A percentile compares a stretch with the other conserved stretches of the same genome.
phyloP scores from a whole-genome alignment of 345 rosid genomes.

The Hypericum androsaemum region DNA sequence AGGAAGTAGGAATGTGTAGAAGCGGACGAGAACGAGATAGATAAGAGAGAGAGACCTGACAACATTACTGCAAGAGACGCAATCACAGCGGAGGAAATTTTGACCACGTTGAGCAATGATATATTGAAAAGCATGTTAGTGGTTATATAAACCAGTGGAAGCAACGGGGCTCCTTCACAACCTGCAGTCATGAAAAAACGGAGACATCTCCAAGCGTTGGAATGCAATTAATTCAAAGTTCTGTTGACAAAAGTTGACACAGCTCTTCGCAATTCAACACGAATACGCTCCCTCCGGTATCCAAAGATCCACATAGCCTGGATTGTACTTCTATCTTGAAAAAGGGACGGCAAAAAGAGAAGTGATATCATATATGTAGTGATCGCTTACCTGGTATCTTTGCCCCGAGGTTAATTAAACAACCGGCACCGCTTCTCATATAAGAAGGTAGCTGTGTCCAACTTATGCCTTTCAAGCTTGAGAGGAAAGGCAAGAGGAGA shows the following conservation, averaged over 20 bases:
- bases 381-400: slow-evolving; percentile 48
- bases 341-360: not conserved
- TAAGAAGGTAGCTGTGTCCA: slow-evolving; percentile 52
- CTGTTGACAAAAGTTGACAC: too few species aligned
- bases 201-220: slow-evolving; percentile 1
- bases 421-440: slow-evolving; percentile 70
- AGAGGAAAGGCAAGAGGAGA: slow-evolving; percentile 59
- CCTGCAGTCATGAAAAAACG: slow-evolving; percentile 24
- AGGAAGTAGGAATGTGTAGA: not conserved
- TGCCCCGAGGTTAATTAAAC: slow-evolving; percentile 59
- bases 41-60: slow-evolving; percentile 56
- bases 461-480: slow-evolving; percentile 78
- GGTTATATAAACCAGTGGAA: slow-evolving; percentile 59
- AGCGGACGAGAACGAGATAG: too few species aligned
- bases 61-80: slow-evolving; percentile 55
- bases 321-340: too few species aligned
- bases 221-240: not conserved
- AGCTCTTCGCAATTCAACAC: too few species aligned
- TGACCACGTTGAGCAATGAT: slow-evolving; percentile 57
- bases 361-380: too few species aligned
- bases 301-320: too few species aligned
- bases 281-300: too few species aligned
- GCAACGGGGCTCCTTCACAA: slow-evolving; percentile 68
- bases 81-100: slow-evolving; percentile 67
- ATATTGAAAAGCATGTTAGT: slow-evolving; percentile 71